Conservation (phyloP, 345 rosid species). For the Salix viminalis region DNA sequence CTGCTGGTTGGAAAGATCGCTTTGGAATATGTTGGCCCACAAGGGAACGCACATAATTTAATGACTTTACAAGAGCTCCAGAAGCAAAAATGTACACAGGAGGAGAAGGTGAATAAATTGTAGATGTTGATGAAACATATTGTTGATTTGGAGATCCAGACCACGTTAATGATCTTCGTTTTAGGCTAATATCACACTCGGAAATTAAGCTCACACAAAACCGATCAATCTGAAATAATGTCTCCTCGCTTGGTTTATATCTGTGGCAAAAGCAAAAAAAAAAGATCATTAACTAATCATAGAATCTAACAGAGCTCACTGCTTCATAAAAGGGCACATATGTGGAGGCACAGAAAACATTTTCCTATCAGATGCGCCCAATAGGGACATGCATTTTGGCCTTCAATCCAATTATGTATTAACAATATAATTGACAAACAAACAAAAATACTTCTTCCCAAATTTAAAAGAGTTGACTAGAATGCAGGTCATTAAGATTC, state of each 20-base stretch:
- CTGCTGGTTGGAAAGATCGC: constrained; percentile 81
- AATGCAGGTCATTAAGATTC: not conserved
- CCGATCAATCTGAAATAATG: constrained; percentile 76
- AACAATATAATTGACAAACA: not conserved
- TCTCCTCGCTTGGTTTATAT: constrained; percentile 93
- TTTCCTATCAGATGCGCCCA: not conserved
- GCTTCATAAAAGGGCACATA: not conserved
- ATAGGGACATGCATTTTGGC: not conserved
- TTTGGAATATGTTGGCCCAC: constrained; percentile 81
- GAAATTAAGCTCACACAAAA: constrained; percentile 71
- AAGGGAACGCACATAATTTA: constrained; percentile 89
- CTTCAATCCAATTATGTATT: not conserved
- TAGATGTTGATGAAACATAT: constrained; percentile 23
- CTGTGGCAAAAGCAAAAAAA: constrained; percentile 42
- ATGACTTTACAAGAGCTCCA: constrained; percentile 78
- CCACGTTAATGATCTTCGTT: constrained; percentile 45
- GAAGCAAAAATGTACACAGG: constrained; percentile 90
- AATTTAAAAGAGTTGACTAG: not conserved
- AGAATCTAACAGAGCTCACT: not conserved
- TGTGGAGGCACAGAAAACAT: not conserved
- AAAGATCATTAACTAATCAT: constrained; percentile 1
- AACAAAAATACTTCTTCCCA: not conserved
- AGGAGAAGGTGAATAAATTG: constrained; percentile 52
- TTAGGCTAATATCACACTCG: constrained; percentile 66
- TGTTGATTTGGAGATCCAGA: constrained; percentile 41